Base-by-base conservation (phyloP, 2,329 filamentous ascomycete genomes). In the Whalleya microplaca region DNA sequence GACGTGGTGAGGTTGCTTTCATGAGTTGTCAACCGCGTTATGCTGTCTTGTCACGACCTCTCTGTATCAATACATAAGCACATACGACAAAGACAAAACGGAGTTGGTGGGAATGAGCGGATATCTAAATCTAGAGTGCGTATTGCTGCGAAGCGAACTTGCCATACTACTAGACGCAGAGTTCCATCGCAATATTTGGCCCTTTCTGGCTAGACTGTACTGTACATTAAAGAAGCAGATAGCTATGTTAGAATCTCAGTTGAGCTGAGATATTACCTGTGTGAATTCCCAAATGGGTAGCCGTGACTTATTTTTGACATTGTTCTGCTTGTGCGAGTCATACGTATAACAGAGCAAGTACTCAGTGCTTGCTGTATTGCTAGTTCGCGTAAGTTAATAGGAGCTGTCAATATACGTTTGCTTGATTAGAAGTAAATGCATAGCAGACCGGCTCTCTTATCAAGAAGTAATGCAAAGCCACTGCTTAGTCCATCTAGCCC, bases 1-100 rank as follows among this genome's bases (percentile, higher is more conserved):
- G 82, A 85, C 67, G 75, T 85, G 47, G 59, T 76, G 55, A 82
- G 79, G 69, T 69, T 85, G 41, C 72, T 84, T 55, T 61, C 51
- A 21, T 55, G 49, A 56, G 41, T 4, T 12, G 43, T 41, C 2
- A 21, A 20, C 40, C n/a, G n/a, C n/a, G n/a, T n/a, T 42, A 48
- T 18, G 27, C n/a, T n/a, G 32, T 27, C 3, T 12, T 45, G 27
- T 51, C 44, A 5, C 27, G 27, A 23, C 27, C 21, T 9, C 37
- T 48, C 40, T 48, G 14, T n/a, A 32, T 41, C 10, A 40, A 40
- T 40, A 48, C 41, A 21, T 12, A 14, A 18, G 19, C 19, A 41
- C 37, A 7, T 53, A 12, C 20, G 18, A 7, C 23, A 40, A n/a
- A 20, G 14, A 29, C 21, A 49, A 19, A 42, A 51, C 32, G 55